phyloP scores from a whole-genome alignment of 2,329 filamentous ascomycete genomes.

The Cladophialophora psammophila region DNA sequence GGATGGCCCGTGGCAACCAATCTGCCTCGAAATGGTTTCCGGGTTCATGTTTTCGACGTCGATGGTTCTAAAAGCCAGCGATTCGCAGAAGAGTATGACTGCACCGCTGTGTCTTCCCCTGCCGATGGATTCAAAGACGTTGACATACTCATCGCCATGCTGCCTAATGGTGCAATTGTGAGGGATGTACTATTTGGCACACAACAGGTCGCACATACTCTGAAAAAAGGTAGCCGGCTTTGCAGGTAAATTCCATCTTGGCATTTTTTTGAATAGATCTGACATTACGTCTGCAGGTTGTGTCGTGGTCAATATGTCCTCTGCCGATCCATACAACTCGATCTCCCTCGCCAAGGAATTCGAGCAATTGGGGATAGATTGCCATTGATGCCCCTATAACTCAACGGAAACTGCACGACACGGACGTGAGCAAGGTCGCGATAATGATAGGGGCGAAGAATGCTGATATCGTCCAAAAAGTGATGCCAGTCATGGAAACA shows the following conservation, averaged over 20 bases:
- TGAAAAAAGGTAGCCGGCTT: constrained; percentile 39
- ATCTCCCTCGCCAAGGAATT: constrained; percentile 21
- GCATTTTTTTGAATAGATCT: too few species aligned
- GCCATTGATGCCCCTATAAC: constrained; percentile 31
- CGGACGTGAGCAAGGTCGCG: constrained; percentile 25
- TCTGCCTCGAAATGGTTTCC: constrained; percentile 44
- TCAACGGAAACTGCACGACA: constrained; percentile 28
- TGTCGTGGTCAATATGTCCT: constrained; percentile 28
- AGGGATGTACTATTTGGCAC: constrained; percentile 41
- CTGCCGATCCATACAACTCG: constrained; percentile 28
- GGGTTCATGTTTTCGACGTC: constrained; percentile 43
- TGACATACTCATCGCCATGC: constrained; percentile 45
- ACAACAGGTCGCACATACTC: constrained; percentile 37
- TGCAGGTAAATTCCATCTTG: too few species aligned
- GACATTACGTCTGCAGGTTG: constrained; percentile 34
- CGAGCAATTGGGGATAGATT: constrained; percentile 7
- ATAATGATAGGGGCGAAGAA: constrained; percentile 27
- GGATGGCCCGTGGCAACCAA: constrained; percentile 44
- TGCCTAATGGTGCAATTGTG: constrained; percentile 45
- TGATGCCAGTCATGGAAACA: constrained; percentile 21
- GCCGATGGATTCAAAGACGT: constrained; percentile 42
- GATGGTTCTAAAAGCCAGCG: constrained; percentile 38
- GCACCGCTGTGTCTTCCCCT: constrained; percentile 40
- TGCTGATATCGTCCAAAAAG: constrained; percentile 7
- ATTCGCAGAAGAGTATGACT: constrained; percentile 33